Conservation (phyloP, 345 rosid species). For the Aquilaria sinensis region DNA sequence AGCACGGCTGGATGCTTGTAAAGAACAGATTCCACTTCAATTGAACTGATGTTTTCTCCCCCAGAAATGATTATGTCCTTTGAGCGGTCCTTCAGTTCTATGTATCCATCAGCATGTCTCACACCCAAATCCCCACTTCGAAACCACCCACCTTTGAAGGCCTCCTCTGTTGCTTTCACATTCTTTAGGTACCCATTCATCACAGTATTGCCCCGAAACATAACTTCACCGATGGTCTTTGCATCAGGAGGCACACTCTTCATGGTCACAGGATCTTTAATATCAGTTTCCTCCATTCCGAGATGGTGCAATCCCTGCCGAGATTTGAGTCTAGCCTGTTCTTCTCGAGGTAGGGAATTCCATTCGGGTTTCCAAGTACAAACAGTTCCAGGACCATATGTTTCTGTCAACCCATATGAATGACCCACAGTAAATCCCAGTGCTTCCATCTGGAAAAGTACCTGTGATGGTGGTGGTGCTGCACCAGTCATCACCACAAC, state of each 20-base stretch:
- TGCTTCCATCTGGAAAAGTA: slow-evolving; percentile 9
- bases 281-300: slow-evolving; percentile 24
- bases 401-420: slow-evolving; percentile 11
- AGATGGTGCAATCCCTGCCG: slow-evolving; percentile 36
- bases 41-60: slow-evolving; percentile 37
- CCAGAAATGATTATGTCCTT: slow-evolving; percentile 42
- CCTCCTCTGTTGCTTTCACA: slow-evolving; percentile 27
- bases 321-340: slow-evolving; percentile 31
- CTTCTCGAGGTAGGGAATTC: slow-evolving; percentile 7
- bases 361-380: slow-evolving; percentile 18
- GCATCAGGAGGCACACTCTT: slow-evolving; percentile 30
- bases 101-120: slow-evolving; percentile 35
- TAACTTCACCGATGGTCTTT: slow-evolving; percentile 33
- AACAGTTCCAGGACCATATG: slow-evolving; percentile 14
- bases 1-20: slow-evolving; percentile 31
- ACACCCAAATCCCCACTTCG: slow-evolving; percentile 39
- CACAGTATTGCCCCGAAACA: slow-evolving; percentile 40
- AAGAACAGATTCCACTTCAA: slow-evolving; percentile 31
- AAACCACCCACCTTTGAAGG: slow-evolving; percentile 34
- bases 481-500: slow-evolving; percentile 13
- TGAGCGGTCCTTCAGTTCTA: slow-evolving; percentile 33
- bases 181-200: slow-evolving; percentile 39
- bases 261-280: slow-evolving; percentile 37
- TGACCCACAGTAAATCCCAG: slow-evolving; percentile 9
- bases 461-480: slow-evolving; percentile 9